A percentile compares a stretch with the other conserved stretches of the same genome.
Evolutionary conservation across 2,329 filamentous ascomycete species (phyloP).

Genomic region (Penicillium sp.): DNA sequence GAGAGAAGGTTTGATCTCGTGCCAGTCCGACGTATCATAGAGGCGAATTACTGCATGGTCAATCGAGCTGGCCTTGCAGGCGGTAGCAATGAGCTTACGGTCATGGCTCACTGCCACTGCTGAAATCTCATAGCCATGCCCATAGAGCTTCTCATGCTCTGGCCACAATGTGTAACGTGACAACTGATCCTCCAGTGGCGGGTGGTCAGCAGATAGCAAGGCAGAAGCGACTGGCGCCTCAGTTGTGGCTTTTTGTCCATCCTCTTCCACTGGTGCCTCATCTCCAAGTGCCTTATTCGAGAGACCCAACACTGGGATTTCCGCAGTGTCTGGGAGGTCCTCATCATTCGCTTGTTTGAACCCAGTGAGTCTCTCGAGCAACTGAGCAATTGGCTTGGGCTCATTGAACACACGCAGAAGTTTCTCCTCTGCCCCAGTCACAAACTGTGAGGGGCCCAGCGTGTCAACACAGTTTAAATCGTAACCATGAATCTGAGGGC

Average conservation of each 20-base stretch:
- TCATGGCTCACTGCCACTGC: slow-evolving; percentile 76
- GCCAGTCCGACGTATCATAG: slow-evolving; percentile 84
- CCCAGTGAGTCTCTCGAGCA: slow-evolving; percentile 67
- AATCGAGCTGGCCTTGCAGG: slow-evolving; percentile 86
- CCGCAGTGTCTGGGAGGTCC: slow-evolving; percentile 77
- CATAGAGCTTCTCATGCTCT: slow-evolving; percentile 93
- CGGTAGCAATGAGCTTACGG: slow-evolving; percentile 76
- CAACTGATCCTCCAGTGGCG: slow-evolving; percentile 85
- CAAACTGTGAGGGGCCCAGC: slow-evolving; percentile 71
- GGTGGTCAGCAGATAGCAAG: slow-evolving; percentile 62
- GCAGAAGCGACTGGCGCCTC: slow-evolving; percentile 21
- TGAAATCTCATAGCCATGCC: slow-evolving; percentile 95
- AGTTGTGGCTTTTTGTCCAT: slow-evolving; percentile 41
- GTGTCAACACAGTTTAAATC: slow-evolving; percentile 92
- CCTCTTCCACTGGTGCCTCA: slow-evolving; percentile 31
- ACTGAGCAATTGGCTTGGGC: slow-evolving; percentile 74
- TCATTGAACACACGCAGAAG: slow-evolving; percentile 93
- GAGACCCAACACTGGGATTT: slow-evolving; percentile 89
- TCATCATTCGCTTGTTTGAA: slow-evolving; percentile 47
- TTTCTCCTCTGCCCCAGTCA: slow-evolving; percentile 96
- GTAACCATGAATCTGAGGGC: slow-evolving; percentile 97
- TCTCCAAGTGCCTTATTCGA: slow-evolving; percentile 85
- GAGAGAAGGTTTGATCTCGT: slow-evolving; percentile 78
- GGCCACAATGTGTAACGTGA: slow-evolving; percentile 92
- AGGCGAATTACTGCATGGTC: slow-evolving; percentile 93